Base-by-base conservation (phyloP, 1,139 yeast genomes). In the Yamadazyma mexicana region DNA sequence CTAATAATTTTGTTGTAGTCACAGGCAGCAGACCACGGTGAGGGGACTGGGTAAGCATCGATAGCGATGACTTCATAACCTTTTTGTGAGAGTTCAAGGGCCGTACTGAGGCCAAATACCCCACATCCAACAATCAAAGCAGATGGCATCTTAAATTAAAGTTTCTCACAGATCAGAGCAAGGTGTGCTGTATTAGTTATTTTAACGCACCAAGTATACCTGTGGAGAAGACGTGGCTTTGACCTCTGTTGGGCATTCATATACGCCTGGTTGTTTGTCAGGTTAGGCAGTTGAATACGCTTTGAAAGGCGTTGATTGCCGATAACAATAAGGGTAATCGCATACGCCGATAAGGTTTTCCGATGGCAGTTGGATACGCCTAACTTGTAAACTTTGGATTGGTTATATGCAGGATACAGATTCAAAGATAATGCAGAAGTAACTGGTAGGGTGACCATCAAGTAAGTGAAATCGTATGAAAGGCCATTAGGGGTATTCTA, bases 1-100 rank as follows among this genome's bases (percentile, higher is more conserved):
- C 77, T 57, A n/a, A 74, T 64, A 39, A 74, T 73, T 51, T 74
- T 74, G 50, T 73, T 74, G 44, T 62, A 57, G 48, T 74, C 79
- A 38, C 62, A 63, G 5, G 76, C 73, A n/a, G 79, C 79, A 2
- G 77, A 67, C 56, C 69, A 58, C 0, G 71, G 69, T 0, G 79
- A 73, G 7, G 79, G 79, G 1, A 70, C 63, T 15, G 62, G 56
- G 41, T 58, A 61, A 12, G 62, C 59, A 50, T 74, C 79, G 18
- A 74, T 47, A 15, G 51, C 51, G n/a, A 45, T 49, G 11, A 49
- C 47, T 11, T 42, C 17, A 31, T 45, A 49, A 5, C 50, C 50
- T 28, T 45, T 45, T 31, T 42, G 31, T 1, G 52, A 46, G 12
- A 55, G 38, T 32, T 55, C 55, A 11, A 54, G 36, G 15, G 54